Base-by-base conservation (phyloP, 768 basidiomycete genomes). In the Candolleomyces eurysporus region DNA sequence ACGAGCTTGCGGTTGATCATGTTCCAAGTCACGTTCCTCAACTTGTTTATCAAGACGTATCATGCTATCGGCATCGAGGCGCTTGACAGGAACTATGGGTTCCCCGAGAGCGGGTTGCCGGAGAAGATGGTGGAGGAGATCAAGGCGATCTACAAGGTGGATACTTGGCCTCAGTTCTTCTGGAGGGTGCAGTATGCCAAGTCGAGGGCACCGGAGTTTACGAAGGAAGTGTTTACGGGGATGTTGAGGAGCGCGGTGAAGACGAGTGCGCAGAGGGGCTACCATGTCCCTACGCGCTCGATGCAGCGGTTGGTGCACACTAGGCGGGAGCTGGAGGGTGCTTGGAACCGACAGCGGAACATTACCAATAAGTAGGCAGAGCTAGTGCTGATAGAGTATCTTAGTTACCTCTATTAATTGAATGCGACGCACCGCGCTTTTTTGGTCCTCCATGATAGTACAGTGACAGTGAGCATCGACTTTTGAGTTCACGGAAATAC, bases 11-110 rank as follows among this genome's bases (percentile, higher is more conserved):
- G 76, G 6, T 68, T 79, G 31, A 74, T 79, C 61, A 79, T 79
- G 78, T 80, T 80, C 72, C 79, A 81, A 60, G 69, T 78, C 58
- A 74, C 75, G n/a, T 81, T 82, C 71, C 66, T 80, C 36, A 65
- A 73, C 53, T 64, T 76, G 36, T 80, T 81, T 62, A 71, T 77
- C 65, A 65, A 68, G n/a, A 73, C 73, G 14, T 78, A 79, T 48
- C 71, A 64, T 6, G 65, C 2, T 53, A 26, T 62, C 2, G 65
- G 71, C 19, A 65, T 75, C 36, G 53, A 68, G 21, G 66, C 68
- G 22, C 64, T 79, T 43, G 77, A 79, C 63, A 75, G 77, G 60
- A 77, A 76, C 63, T 81, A 81, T 58, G 80, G 79, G 10, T 80
- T 80, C 65, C 71, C 76, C 8, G 75, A 76, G 26, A 72, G 74